A percentile compares a stretch with the other conserved stretches of the same genome.
These are phyloP conservation scores for Juglanconis juglandina DNA, from an alignment of 2,329 filamentous ascomycete genomes.

Conservation along the genomic window DNA sequence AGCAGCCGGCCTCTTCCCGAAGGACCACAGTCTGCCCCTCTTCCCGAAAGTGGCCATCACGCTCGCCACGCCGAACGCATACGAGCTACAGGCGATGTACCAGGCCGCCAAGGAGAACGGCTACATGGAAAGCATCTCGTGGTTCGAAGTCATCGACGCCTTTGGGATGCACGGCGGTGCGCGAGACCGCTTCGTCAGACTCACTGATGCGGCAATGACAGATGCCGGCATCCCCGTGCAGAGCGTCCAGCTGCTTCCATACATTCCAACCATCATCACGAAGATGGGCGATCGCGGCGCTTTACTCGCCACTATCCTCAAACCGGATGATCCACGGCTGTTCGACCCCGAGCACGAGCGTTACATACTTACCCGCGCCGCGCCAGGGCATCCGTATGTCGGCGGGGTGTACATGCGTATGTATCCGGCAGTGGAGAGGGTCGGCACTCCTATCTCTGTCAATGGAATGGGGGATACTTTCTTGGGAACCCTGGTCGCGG, in stretches of 20 bases:
- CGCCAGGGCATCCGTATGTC: slow-evolving; percentile 48
- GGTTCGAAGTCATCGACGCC: slow-evolving; percentile 78
- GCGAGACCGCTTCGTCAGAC: slow-evolving; percentile 64
- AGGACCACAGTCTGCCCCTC: slow-evolving; percentile 39
- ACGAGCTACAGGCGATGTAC: slow-evolving; percentile 81
- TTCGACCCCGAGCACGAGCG: slow-evolving; percentile 57
- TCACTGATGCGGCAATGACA: slow-evolving; percentile 66
- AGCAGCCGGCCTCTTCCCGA: slow-evolving; percentile 64
- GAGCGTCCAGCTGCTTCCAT: slow-evolving; percentile 79
- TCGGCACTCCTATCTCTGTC: slow-evolving; percentile 77
- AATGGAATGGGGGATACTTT: slow-evolving; percentile 96
- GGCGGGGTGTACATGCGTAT: slow-evolving; percentile 80
- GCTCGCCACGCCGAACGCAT: slow-evolving; percentile 76
- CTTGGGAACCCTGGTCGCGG: slow-evolving; percentile 78
- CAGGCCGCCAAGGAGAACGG: slow-evolving; percentile 61
- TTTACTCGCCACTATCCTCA: slow-evolving; percentile 69
- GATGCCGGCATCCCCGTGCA: slow-evolving; percentile 81
- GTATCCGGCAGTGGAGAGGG: slow-evolving; percentile 63
- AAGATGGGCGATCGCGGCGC: slow-evolving; percentile 78
- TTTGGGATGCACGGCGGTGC: slow-evolving; percentile 73
- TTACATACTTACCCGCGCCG: slow-evolving; percentile 68
- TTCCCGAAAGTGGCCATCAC: slow-evolving; percentile 65
- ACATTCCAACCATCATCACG: slow-evolving; percentile 78
- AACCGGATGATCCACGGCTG: slow-evolving; percentile 64
- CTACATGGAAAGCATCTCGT: slow-evolving; percentile 64